Evolutionary conservation across 805 yeast species (phyloP).

Genomic region (Tetrapisispora arboricola): DNA sequence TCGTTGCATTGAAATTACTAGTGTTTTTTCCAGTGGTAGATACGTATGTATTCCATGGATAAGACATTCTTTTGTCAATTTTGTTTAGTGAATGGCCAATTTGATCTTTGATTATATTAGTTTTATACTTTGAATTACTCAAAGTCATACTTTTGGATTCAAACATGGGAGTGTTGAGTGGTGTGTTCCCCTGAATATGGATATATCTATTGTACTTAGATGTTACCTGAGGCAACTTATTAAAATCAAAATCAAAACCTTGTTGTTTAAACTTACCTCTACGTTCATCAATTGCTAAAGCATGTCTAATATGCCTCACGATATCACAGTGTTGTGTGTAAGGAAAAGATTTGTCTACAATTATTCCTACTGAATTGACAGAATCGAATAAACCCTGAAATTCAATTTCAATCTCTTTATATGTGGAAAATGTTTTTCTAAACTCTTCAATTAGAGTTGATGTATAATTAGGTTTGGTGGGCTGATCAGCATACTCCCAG

Average conservation of each 20-base stretch:
- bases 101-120: no score
- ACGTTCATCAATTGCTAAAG: slow-evolving; percentile 57
- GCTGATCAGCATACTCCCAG: slow-evolving; percentile 55
- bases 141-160: no score
- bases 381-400: slow-evolving; percentile 66
- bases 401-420: slow-evolving; percentile 34
- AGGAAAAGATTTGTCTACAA: slow-evolving; percentile 50
- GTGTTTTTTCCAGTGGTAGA: no score
- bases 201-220: background rate
- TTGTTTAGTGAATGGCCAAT: no score
- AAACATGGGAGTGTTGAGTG: background rate
- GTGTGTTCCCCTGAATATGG: slow-evolving; percentile 5
- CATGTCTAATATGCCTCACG: slow-evolving; percentile 55
- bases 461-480: slow-evolving; percentile 34
- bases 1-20: no score
- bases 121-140: no score
- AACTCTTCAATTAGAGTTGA: slow-evolving; percentile 43
- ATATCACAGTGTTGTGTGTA: slow-evolving; percentile 40
- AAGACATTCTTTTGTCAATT: no score
- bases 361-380: slow-evolving; percentile 53
- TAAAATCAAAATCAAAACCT: slow-evolving; percentile 37
- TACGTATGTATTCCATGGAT: no score
- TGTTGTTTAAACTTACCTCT: slow-evolving; percentile 54
- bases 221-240: slow-evolving; percentile 25
- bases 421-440: slow-evolving; percentile 42